Conservation (phyloP, 2,329 filamentous ascomycete species). For the Thermoascus crustaceus region DNA sequence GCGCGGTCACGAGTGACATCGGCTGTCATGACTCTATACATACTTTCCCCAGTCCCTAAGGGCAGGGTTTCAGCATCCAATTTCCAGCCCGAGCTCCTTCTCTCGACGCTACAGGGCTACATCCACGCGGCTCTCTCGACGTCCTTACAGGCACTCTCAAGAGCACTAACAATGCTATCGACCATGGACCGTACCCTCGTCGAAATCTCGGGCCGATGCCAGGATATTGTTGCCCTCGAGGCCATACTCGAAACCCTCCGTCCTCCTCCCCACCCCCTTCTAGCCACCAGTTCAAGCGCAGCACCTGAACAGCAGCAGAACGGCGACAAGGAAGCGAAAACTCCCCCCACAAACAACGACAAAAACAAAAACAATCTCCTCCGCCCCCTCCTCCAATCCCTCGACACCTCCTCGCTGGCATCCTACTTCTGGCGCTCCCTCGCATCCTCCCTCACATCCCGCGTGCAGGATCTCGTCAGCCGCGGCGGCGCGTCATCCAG, state of each 20-base stretch:
- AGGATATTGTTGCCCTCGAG: conserved; percentile 85
- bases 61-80: conserved; percentile 37
- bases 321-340: conserved; percentile 23
- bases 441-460: conserved; percentile 64
- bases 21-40: conserved; percentile 67
- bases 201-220: conserved; percentile 76
- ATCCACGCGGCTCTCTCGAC: conserved; percentile 73
- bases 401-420: conserved; percentile 79
- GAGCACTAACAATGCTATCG: conserved; percentile 71
- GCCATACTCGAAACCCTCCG: conserved; percentile 62
- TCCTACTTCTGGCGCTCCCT: conserved; percentile 92
- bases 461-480: conserved; percentile 76
- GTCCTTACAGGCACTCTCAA: conserved; percentile 64
- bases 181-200: conserved; percentile 71
- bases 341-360: conserved; percentile 10
- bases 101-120: conserved; percentile 71
- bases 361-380: conserved; percentile 49
- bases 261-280: conserved; percentile 59
- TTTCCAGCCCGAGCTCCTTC: conserved; percentile 61
- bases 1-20: conserved; percentile 64
- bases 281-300: conserved; percentile 26
- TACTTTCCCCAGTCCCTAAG: conserved; percentile 62
- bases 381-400: conserved; percentile 61
- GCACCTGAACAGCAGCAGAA: conserved; percentile 26
- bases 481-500: conserved; percentile 77